Evolutionary conservation across 1,284 basidiomycete species (phyloP).

Genomic region (Sanghuangporus sanghuang): DNA sequence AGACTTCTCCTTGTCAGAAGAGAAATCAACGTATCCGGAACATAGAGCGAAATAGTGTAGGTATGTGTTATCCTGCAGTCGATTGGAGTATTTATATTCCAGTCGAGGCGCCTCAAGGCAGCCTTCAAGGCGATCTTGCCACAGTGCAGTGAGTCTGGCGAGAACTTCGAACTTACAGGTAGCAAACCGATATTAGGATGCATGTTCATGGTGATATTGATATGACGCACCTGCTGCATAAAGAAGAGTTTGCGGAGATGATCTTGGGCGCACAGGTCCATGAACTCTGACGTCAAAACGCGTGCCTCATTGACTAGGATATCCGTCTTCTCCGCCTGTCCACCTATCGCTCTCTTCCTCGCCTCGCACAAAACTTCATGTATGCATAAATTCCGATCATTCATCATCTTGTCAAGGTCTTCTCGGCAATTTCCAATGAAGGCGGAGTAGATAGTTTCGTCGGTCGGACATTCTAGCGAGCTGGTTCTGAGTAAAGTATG

Average conservation of each 20-base stretch:
- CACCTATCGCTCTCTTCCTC: slow-evolving; percentile 17
- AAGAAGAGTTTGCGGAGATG: slow-evolving; percentile 43
- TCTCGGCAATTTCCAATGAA: slow-evolving; percentile 25
- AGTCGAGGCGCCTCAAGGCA: slow-evolving; percentile 43
- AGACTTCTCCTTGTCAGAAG: slow-evolving; percentile 32
- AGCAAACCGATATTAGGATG: neutral
- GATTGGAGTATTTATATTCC: slow-evolving; percentile 29
- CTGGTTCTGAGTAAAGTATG: slow-evolving; percentile 25
- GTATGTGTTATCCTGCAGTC: slow-evolving; percentile 22
- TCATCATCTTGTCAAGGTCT: slow-evolving; percentile 25
- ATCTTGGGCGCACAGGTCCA: slow-evolving; percentile 40
- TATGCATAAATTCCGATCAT: slow-evolving; percentile 31
- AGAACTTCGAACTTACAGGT: slow-evolving; percentile 41
- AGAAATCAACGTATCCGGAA: slow-evolving; percentile 37
- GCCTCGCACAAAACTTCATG: slow-evolving; percentile 28
- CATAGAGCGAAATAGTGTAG: slow-evolving; percentile 36
- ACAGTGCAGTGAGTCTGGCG: slow-evolving; percentile 39
- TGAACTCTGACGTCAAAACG: slow-evolving; percentile 34
- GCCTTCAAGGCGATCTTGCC: slow-evolving; percentile 41
- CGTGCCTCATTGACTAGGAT: slow-evolving; percentile 40
- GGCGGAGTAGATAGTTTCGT: slow-evolving; percentile 34
- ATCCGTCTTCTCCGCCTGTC: slow-evolving; percentile 26
- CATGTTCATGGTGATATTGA: neutral
- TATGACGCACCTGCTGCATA: slow-evolving; percentile 40
- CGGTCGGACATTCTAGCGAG: slow-evolving; percentile 27